Evolutionary conservation across 2,329 filamentous ascomycete genomes (phyloP), one percentile per base, ranked within the genome.

Genomic region (Zalaria obscura): DNA sequence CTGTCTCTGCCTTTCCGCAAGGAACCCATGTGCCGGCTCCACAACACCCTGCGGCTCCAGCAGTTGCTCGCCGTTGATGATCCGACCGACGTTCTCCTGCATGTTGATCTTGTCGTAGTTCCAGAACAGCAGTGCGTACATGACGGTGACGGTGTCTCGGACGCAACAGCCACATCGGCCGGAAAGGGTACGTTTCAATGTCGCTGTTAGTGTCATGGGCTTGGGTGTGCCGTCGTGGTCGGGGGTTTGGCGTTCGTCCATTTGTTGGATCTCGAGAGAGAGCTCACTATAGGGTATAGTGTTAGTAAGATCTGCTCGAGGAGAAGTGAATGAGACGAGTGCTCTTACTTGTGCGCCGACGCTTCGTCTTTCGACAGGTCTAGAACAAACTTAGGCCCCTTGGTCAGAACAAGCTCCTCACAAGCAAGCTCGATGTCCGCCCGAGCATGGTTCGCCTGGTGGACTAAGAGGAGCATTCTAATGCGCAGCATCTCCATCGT

Each of bases 341-440:
- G 28, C 4, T 25, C 5, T 25, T 46, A 55, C 53, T 49, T 41
- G 25, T 51, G 46, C 5, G 53, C 48, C 31, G 4, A 26, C 27
- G 4, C 28, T 25, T 6, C 47, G 44, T 31, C 45, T 48, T 44
- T 38, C 4, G 58, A 39, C 41, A 58, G 39, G 5, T 45, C 47
- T 9, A 52, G 39, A 39, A 58, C 53, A 38, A 56, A 55, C 5
- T 47, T 45, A 9, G 55, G 52, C 1, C 57, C 57, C 27, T 53
- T 43, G 11, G 44, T 41, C 8, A 60, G 46, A 10, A 58, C 40
- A 42, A 56, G 49, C 45, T 60, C 57, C 41, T 60, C 53, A 11
- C 49, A 50, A 4, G 53, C 54, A 25, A 59, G 40, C 41, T 60
- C 56, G 26, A 58, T 49, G 39, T 59, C 56, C 11, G 46, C 49